phyloP scores from a whole-genome alignment of 306 rosid species.

The Dryas alaskensis region DNA sequence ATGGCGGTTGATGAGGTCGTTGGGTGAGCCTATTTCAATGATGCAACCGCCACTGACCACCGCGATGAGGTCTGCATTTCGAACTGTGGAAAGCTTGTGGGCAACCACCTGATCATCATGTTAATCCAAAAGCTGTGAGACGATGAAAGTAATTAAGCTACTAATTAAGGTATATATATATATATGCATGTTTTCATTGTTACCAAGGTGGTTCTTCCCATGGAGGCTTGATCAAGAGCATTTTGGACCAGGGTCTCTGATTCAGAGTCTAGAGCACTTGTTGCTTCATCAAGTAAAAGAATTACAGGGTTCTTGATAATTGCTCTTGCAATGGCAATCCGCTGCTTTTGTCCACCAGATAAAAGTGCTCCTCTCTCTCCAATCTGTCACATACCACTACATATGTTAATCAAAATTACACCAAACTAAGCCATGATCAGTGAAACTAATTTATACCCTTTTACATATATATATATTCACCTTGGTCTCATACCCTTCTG shows the following conservation, averaged over 20 bases:
- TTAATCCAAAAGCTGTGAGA: not conserved
- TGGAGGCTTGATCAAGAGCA: conserved; percentile 95
- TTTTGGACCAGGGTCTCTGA: conserved; percentile 80
- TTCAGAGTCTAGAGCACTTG: conserved; percentile 96
- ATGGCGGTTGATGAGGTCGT: conserved; percentile 57
- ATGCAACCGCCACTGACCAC: conserved; percentile 65
- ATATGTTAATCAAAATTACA: conserved; percentile 5
- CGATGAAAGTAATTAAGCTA: not conserved
- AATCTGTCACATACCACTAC: conserved; percentile 39
- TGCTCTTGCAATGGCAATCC: conserved; percentile 95
- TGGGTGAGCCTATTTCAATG: conserved; percentile 73
- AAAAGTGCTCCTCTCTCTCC: conserved; percentile 89
- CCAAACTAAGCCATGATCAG: not conserved
- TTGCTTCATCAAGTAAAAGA: conserved; percentile 96
- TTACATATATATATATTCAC: conserved; percentile 22
- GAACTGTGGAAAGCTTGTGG: conserved; percentile 85
- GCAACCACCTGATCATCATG: conserved; percentile 72
- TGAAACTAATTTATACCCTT: not conserved
- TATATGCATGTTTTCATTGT: not conserved
- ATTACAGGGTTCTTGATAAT: conserved; percentile 80
- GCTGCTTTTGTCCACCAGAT: conserved; percentile 95
- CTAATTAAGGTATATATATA: not conserved
- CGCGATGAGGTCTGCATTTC: conserved; percentile 88
- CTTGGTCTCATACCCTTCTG: conserved; percentile 92
- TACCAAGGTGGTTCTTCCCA: conserved; percentile 97